Conservation (phyloP, 768 basidiomycete genomes). For the Daedalea quercina region DNA sequence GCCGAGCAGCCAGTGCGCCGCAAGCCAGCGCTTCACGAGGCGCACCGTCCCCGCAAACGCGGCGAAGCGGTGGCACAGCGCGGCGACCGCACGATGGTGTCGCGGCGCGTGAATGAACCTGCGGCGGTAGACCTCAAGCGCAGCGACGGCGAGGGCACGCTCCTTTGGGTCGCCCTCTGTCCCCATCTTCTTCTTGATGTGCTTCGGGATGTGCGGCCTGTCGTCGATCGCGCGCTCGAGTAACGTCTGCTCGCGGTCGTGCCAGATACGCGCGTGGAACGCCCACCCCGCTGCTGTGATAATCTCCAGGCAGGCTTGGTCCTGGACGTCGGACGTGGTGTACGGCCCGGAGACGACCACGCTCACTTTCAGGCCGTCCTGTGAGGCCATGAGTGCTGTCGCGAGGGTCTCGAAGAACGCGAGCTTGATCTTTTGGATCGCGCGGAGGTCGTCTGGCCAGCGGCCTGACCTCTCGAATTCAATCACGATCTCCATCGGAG, state of each 20-base stretch:
- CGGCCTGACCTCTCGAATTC: conserved; percentile 89
- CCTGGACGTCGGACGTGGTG: conserved; percentile 49
- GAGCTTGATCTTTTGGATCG: conserved; percentile 90
- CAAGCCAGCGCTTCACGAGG: conserved; percentile 89
- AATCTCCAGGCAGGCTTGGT: conserved; percentile 70
- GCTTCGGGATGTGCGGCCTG: conserved; percentile 25
- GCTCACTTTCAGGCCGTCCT: conserved; percentile 43
- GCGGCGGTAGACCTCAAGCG: conserved; percentile 54
- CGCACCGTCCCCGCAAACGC: conserved; percentile 84
- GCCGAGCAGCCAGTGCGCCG: conserved; percentile 80
- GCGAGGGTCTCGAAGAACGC: conserved; percentile 87
- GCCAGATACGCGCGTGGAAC: conserved; percentile 78
- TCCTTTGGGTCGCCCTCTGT: conserved; percentile 31
- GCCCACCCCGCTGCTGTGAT: conserved; percentile 80
- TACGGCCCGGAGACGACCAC: conserved; percentile 53
- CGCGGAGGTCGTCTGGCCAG: conserved; percentile 93
- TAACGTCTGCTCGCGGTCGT: conserved; percentile 77
- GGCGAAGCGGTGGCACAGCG: conserved; percentile 69
- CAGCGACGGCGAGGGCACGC: conserved; percentile 47
- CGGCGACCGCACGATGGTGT: conserved; percentile 80
- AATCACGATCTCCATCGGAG: conserved; percentile 67
- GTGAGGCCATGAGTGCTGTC: conserved; percentile 46
- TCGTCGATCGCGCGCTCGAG: conserved; percentile 62
- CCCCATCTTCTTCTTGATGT: conserved; percentile 10
- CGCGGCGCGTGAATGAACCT: conserved; percentile 74